These are phyloP conservation scores for Gaeumannomyces tritici DNA, from an alignment of 2,329 filamentous ascomycete species.

Conservation along the genomic window DNA sequence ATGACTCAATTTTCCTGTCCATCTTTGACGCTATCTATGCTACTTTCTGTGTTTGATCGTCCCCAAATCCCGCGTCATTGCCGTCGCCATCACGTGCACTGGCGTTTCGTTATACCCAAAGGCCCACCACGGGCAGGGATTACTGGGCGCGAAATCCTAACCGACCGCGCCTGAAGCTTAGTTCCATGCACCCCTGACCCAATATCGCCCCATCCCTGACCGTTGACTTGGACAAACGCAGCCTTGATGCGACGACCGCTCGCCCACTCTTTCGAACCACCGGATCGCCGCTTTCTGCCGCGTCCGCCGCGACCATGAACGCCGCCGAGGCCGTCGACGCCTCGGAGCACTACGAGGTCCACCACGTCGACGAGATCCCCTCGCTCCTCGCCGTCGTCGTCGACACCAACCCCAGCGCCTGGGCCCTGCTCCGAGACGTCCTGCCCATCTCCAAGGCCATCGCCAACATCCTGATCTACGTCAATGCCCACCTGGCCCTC, in stretches of 20 bases:
- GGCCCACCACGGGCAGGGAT: background rate
- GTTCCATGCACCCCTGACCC: too few species aligned
- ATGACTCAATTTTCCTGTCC: too few species aligned
- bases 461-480: conserved; percentile 84
- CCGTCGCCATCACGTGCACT: background rate
- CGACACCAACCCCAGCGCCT: conserved; percentile 90
- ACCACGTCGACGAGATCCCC: conserved; percentile 49
- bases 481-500: conserved; percentile 92
- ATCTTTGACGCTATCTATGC: background rate
- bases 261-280: background rate
- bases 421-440: conserved; percentile 65
- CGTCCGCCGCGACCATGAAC: conserved; percentile 32
- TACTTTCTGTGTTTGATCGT: too few species aligned
- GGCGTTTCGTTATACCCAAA: background rate
- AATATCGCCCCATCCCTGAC: background rate
- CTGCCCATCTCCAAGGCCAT: conserved; percentile 78
- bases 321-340: conserved; percentile 48
- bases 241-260: conserved; percentile 1
- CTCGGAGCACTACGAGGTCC: conserved; percentile 50
- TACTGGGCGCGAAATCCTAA: background rate
- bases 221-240: background rate
- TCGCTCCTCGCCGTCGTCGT: conserved; percentile 85
- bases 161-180: background rate
- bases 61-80: background rate
- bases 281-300: background rate